phyloP scores from a whole-genome alignment of 164 flowering plant species.

The Berberis thunbergii region DNA sequence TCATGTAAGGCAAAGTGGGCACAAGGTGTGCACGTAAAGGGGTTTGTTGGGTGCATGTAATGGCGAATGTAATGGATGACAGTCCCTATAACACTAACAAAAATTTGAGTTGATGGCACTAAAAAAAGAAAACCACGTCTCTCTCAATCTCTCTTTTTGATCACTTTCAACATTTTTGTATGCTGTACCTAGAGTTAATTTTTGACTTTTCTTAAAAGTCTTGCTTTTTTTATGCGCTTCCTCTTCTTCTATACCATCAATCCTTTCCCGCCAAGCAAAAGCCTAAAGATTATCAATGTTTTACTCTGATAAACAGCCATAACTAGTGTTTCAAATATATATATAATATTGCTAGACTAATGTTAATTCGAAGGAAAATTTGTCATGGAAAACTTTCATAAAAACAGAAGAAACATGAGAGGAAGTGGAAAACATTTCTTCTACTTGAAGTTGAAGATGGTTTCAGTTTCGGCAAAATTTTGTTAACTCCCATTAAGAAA shows the following conservation, averaged over 20 bases:
- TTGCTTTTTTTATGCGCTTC: too few relatives aligned
- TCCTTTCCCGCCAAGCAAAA: background rate
- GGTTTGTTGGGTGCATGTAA: conserved; percentile 11
- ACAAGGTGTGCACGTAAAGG: conserved; percentile 31
- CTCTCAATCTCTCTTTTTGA: background rate
- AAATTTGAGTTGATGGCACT: conserved; percentile 33
- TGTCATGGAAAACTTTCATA: too few relatives aligned
- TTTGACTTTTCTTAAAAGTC: background rate
- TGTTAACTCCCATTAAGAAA: too few relatives aligned
- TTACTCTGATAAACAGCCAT: too few relatives aligned
- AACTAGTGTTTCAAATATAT: too few relatives aligned
- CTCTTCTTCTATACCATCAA: background rate
- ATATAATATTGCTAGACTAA: too few relatives aligned
- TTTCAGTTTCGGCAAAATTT: too few relatives aligned
- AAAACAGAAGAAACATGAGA: too few relatives aligned
- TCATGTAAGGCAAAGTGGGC: conserved; percentile 43
- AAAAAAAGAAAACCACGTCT: background rate
- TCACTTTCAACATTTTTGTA: conserved; percentile 2
- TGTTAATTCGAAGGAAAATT: too few relatives aligned
- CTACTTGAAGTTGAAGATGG: too few relatives aligned
- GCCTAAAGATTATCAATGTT: too few relatives aligned
- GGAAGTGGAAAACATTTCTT: too few relatives aligned
- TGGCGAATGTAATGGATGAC: conserved; percentile 33
- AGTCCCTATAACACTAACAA: conserved; percentile 15
- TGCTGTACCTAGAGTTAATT: background rate